These are phyloP conservation scores for Triticum dicoccoides DNA, from an alignment of 176 grass and related monocot species.

Conservation along the genomic window DNA sequence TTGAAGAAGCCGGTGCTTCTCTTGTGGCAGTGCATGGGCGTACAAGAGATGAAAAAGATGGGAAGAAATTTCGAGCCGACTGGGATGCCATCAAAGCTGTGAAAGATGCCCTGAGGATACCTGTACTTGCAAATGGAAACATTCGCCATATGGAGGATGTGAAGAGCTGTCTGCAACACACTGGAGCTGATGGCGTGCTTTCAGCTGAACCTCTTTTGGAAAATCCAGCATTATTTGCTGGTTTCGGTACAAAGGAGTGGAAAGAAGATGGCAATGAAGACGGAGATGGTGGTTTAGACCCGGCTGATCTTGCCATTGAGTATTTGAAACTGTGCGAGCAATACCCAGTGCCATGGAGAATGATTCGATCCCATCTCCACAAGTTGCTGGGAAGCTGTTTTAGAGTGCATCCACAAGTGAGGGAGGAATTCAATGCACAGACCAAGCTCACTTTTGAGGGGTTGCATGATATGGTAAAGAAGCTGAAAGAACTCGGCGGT, in stretches of 20 bases:
- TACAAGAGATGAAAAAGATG: slow-evolving; percentile 91
- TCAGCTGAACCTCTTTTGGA: slow-evolving; percentile 93
- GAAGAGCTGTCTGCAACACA: slow-evolving; percentile 72
- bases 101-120: slow-evolving; percentile 74
- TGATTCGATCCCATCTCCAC: slow-evolving; percentile 91
- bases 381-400: slow-evolving; percentile 96
- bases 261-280: slow-evolving; percentile 54
- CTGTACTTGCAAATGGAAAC: slow-evolving; percentile 97
- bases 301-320: slow-evolving; percentile 72
- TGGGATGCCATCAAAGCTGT: slow-evolving; percentile 90
- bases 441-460: slow-evolving; percentile 78
- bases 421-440: slow-evolving; percentile 87
- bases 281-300: slow-evolving; percentile 49
- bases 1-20: slow-evolving; percentile 90
- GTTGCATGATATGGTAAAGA: slow-evolving; percentile 83
- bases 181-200: slow-evolving; percentile 84
- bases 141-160: slow-evolving; percentile 85
- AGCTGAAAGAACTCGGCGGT: slow-evolving; percentile 67
- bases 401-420: slow-evolving; percentile 74
- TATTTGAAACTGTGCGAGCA: slow-evolving; percentile 87
- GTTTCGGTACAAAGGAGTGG: slow-evolving; percentile 68
- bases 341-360: slow-evolving; percentile 96
- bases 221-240: slow-evolving; percentile 90
- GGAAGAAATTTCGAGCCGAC: slow-evolving; percentile 85
- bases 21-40: slow-evolving; percentile 94